Evolutionary conservation across 495 filamentous ascomycete genomes (phyloP), one percentile per base, ranked within the genome.

Genomic region (Penicillium turbatum): DNA sequence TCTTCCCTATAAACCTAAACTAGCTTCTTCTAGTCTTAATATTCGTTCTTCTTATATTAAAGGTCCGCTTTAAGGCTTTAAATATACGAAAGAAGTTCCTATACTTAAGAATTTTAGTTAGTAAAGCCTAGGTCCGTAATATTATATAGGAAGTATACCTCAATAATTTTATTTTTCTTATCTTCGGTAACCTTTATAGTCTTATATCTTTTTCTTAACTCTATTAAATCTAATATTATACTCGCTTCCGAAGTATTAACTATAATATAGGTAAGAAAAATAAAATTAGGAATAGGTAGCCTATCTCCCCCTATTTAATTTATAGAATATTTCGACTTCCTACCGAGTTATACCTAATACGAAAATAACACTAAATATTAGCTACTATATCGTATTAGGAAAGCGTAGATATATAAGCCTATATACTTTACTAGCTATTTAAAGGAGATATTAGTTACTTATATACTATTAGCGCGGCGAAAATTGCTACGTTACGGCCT

Each of bases 11-110:
- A 46, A n/a, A 41, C 30, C 13, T 27, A 8, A 19, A 35, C 42
- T 8, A 44, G 31, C 12, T 21, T 34, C 29, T 48, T 50, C 8
- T 51, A 37, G 17, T 53, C 29, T 15, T 60, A 43, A 6, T 46
- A 19, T 12, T 51, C 53, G n/a, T 56, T 29, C 19, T 54, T 54
- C 24, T 53, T 48, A 15, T 17, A 17, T 13, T 42, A 15, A 16
- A 64, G 52, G 6, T 40, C 52, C 0, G 6, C 10, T 46, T 59
- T 26, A 34, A 64, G 52, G 13, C 31, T 15, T 43, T 56, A 17
- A n/a, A 61, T 38, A 32, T 49, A 15, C 0, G 36, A 38, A 15
- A 60, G 49, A 6, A 64, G 55, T 10, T 59, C 44, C 61, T 64
- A 35, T 5, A 12, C 11, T 11, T n/a, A 40, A 34, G 9, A 10